Base-by-base conservation (phyloP, 1,284 basidiomycete genomes). In the Acaromyces ingoldii region DNA sequence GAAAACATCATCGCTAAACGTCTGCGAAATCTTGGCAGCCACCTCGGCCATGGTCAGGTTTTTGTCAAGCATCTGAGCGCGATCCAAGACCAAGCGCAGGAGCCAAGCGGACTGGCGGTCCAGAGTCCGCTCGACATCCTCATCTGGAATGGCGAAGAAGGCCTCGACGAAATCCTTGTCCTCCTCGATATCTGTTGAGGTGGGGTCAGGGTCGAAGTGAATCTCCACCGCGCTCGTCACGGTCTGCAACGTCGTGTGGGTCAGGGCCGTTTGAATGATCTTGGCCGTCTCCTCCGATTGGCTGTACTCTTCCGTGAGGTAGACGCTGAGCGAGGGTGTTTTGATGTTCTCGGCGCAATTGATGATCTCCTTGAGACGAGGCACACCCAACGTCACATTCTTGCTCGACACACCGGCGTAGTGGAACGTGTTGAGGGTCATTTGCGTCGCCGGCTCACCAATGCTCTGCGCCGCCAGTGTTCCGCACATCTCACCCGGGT, bases 361-460 rank as follows among this genome's bases (percentile, higher is more conserved):
- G 81, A 99, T 98, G 67, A 98, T 97, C 79, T 99, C 95, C 77
- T 93, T 86, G 22, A 99, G 81, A 77, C 95, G 92, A 42, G 95
- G 95, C 65, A 99, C 98, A 83, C 95, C 95, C 43, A 99, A 83
- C 1, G 95, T 99, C 59, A 99, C 95, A 76, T 99, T 99, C 33
- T 95, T 93, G 54, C 95, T 93, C 78, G 95, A 95, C 77, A 98
- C 95, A 66, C 93, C 91, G 86, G 71, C 53, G 76, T 98, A 96
- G 80, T 99, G 95, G 84, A 99, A 99, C 7, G 95, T 99, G 77
- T 99, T 99, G 63, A 99, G 80, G 26, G 95, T 99, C 95, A 99
- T 99, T 76, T 99, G 95, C 1, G 95, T 99, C 2, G 95, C 95
- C 0, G 95, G 95, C 81, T 98, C 95, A 77, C 95, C 95, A 62